Base-by-base conservation (phyloP, 2,329 filamentous ascomycete species). In the Colletotrichum higginsianum region DNA sequence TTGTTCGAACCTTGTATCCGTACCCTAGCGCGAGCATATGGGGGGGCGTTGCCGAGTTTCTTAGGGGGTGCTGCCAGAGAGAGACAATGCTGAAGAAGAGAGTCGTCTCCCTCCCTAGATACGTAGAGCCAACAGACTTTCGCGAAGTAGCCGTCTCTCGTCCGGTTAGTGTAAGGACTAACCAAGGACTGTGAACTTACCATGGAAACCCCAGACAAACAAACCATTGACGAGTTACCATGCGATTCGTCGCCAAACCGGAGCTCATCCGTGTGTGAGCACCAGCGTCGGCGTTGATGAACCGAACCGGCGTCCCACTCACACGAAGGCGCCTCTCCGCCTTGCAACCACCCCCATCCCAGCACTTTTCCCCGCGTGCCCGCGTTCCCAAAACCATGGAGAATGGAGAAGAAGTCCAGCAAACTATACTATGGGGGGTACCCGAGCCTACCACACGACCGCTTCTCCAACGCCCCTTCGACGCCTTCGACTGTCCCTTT, bases 321-420 rank as follows among this genome's bases (percentile, higher is more conserved):
- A 23, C 58, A 57, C 46, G 11, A 38, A 15, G 46, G 23, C 46
- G 23, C 13, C 30, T 30, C 38, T 52, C 35, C 47, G 38, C 42
- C 15, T 26, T 52, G 8, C 21, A 26, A 26, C 16, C 46, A 26
- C 11, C 46, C 60, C 16, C 30, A 30, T 53, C 69, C 69, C 46
- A 8, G 58, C 60, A 55, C n/a, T 60, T 64, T 57, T 60, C 67
- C 69, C 69, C 69, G 69, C 69, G 65, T 72, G 58, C 65, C 61
- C 57, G 46, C 68, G 57, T 58, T 50, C 26, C 40, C 47, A 62
- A 61, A 72, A 69, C 13, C 64, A 67, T 68, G 64, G 58, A 30
- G 69, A 60, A 69, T 69, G 69, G 53, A 68, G 69, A 68, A 72
- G 15, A 68, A 72, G n/a, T n/a, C 49, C 67, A 61, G 21, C 23